phyloP scores from a whole-genome alignment of 2,329 filamentous ascomycete genomes.

The Sarocladiaceae sp. region DNA sequence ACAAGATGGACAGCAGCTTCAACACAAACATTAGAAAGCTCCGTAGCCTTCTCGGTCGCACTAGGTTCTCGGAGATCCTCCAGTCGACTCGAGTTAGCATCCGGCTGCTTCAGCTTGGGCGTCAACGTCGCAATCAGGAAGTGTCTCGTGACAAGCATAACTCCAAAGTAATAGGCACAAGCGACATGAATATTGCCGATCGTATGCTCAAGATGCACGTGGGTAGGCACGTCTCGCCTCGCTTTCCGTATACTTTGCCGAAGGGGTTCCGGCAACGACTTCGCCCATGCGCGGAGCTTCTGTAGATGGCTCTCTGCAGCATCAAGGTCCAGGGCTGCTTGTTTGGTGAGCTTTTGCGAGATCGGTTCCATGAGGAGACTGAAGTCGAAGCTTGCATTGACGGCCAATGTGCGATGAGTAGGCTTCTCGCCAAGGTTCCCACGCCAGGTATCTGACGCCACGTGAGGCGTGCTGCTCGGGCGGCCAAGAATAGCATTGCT shows the following conservation, averaged over 20 bases:
- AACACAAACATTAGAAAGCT: slow-evolving; percentile 4
- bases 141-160: slow-evolving; percentile 1
- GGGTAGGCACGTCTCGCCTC: neutral
- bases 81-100: neutral
- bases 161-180: slow-evolving; percentile 6
- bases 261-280: neutral
- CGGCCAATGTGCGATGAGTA: neutral
- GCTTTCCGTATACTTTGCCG: slow-evolving; percentile 6
- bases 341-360: slow-evolving; percentile 6
- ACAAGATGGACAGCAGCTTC: slow-evolving; percentile 4
- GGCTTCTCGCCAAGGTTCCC: neutral
- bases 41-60: neutral
- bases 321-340: slow-evolving; percentile 5
- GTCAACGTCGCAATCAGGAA: slow-evolving; percentile 5
- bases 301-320: neutral
- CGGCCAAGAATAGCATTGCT: slow-evolving; percentile 7
- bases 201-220: slow-evolving; percentile 2
- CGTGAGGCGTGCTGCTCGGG: slow-evolving; percentile 3
- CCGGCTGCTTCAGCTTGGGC: neutral
- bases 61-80: neutral
- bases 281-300: slow-evolving; percentile 6
- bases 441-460: slow-evolving; percentile 2
- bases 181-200: slow-evolving; percentile 5
- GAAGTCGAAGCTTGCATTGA: slow-evolving; percentile 7
- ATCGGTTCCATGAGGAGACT: slow-evolving; percentile 6